Conservation (phyloP, 345 rosid genomes). For the Carallia brachiata region DNA sequence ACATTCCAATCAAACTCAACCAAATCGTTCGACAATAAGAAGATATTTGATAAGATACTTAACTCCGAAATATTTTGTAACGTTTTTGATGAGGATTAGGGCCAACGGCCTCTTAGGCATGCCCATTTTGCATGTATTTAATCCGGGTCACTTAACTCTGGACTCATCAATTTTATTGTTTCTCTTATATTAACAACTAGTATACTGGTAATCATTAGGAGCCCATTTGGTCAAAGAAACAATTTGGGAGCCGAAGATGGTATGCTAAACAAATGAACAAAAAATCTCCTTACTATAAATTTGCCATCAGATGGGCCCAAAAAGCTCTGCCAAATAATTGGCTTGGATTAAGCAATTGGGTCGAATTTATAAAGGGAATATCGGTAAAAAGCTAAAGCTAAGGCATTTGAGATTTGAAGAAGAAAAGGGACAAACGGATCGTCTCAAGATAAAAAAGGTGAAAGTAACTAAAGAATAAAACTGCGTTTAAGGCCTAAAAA, state of each 20-base stretch:
- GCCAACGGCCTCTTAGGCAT: constrained; percentile 13
- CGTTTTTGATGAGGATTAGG: constrained; percentile 9
- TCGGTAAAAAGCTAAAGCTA: neutral
- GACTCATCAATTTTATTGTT: too few species aligned
- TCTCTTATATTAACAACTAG: neutral
- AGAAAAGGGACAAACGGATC: neutral
- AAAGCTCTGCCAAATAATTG: constrained; percentile 18
- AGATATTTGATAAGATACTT: neutral
- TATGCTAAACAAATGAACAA: neutral
- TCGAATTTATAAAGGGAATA: neutral
- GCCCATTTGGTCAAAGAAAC: constrained; percentile 33
- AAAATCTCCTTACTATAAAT: constrained; percentile 10
- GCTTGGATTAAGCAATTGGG: neutral
- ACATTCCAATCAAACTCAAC: neutral
- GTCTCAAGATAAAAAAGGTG: constrained; percentile 1
- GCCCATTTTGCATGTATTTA: too few species aligned
- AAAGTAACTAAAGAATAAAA: neutral
- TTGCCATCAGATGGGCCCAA: constrained; percentile 57
- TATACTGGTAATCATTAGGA: constrained; percentile 25
- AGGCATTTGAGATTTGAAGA: neutral
- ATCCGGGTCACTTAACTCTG: too few species aligned
- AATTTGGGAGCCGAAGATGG: constrained; percentile 7
- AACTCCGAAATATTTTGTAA: constrained; percentile 14
- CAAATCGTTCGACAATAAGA: too few species aligned
- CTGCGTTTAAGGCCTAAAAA: constrained; percentile 33